A percentile compares a stretch with the other conserved stretches of the same genome.
Conservation (phyloP, 345 rosid species). For the Erucastrum elatum region DNA sequence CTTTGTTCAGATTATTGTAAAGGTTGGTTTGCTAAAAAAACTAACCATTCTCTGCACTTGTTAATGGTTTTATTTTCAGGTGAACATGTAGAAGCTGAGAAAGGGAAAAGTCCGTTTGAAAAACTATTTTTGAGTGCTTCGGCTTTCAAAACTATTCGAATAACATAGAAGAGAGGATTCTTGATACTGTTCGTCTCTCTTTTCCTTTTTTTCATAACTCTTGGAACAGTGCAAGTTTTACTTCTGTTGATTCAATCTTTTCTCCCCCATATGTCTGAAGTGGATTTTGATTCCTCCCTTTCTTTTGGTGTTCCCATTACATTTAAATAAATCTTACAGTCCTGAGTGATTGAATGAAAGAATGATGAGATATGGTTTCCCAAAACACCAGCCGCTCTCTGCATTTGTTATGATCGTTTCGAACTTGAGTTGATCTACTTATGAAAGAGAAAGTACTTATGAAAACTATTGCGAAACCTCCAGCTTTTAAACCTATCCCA, state of each 20-base stretch:
- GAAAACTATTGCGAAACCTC: constrained; percentile 20
- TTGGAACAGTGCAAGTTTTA: not conserved
- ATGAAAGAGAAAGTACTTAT: not conserved
- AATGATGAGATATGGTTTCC: not conserved
- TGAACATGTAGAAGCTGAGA: constrained; percentile 13
- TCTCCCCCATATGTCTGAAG: too few species aligned
- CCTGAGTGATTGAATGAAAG: not conserved
- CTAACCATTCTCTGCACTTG: not conserved
- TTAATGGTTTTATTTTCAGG: constrained; percentile 21
- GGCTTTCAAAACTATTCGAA: constrained; percentile 16
- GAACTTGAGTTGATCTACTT: constrained; percentile 19
- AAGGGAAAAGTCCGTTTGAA: too few species aligned
- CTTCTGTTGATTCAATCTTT: not conserved
- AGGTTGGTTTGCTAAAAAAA: not conserved
- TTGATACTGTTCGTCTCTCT: constrained; percentile 11
- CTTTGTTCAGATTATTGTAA: not conserved
- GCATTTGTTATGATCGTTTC: not conserved
- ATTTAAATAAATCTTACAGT: not conserved
- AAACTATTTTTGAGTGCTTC: not conserved
- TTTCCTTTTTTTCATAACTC: not conserved
- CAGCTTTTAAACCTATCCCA: constrained; percentile 5
- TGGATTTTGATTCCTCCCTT: not conserved
- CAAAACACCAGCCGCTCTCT: not conserved
- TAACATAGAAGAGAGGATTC: constrained; percentile 33
- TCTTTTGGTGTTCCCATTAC: not conserved